Percentiles rank a stretch among this genome's conserved stretches.
These are phyloP conservation scores for Fusarium sambucinum DNA, from an alignment of 2,329 filamentous ascomycete species.

Conservation along the genomic window DNA sequence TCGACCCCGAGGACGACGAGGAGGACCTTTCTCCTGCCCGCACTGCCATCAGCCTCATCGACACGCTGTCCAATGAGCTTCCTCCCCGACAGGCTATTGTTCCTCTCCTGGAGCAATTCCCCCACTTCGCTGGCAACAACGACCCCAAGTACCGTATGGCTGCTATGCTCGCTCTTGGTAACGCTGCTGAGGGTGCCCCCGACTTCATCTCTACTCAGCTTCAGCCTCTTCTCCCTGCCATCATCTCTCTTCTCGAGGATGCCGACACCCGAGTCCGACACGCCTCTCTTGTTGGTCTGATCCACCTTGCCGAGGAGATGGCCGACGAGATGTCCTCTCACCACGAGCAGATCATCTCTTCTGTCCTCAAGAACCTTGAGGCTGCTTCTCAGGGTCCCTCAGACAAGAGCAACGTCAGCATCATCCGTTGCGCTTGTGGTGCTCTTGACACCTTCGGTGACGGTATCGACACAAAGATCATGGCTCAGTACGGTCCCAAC, in stretches of 20 bases:
- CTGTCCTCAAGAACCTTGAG: slow-evolving; percentile 89
- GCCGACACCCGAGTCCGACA: slow-evolving; percentile 86
- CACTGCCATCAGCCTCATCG: slow-evolving; percentile 86
- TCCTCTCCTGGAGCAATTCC: slow-evolving; percentile 87
- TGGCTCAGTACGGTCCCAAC: slow-evolving; percentile 83
- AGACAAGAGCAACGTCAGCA: slow-evolving; percentile 82
- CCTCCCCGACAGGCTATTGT: slow-evolving; percentile 95
- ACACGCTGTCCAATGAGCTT: slow-evolving; percentile 87
- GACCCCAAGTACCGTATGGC: slow-evolving; percentile 87
- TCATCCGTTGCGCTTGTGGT: slow-evolving; percentile 89
- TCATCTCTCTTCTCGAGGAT: slow-evolving; percentile 87
- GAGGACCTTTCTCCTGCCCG: slow-evolving; percentile 85
- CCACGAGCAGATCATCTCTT: slow-evolving; percentile 85
- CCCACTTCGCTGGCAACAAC: slow-evolving; percentile 79
- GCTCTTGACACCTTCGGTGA: slow-evolving; percentile 93
- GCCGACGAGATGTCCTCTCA: slow-evolving; percentile 89
- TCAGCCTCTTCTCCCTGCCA: slow-evolving; percentile 83
- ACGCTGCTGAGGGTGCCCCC: slow-evolving; percentile 94
- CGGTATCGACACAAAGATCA: slow-evolving; percentile 81
- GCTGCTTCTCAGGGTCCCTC: slow-evolving; percentile 76
- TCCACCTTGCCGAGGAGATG: slow-evolving; percentile 91
- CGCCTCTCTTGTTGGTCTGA: slow-evolving; percentile 87
- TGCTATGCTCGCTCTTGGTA: slow-evolving; percentile 90
- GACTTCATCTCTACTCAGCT: slow-evolving; percentile 98
- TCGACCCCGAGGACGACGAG: slow-evolving; percentile 81